A percentile compares a stretch with the other conserved stretches of the same genome.
Conservation (phyloP, 2,329 filamentous ascomycete species). For the Podosphaera fusca region DNA sequence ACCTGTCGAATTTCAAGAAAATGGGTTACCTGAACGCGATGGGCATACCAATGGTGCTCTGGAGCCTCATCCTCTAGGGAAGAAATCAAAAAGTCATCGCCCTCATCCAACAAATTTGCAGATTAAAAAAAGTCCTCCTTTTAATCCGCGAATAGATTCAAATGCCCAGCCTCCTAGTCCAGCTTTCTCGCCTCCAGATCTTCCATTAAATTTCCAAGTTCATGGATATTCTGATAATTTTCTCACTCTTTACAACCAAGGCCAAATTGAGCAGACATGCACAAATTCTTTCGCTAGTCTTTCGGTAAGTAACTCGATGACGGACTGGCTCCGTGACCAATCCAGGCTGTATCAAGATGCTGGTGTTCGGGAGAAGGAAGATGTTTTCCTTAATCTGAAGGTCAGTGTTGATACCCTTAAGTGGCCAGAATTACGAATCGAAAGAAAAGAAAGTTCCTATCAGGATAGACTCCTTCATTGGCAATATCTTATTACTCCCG, state of each 20-base stretch:
- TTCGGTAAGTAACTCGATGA: conserved; percentile 48
- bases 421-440: conserved; percentile 14
- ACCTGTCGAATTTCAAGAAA: conserved; percentile 41
- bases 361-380: conserved; percentile 33
- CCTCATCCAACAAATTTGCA: conserved; percentile 52
- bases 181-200: conserved; percentile 48
- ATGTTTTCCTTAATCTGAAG: conserved; percentile 40
- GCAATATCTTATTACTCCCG: conserved; percentile 34
- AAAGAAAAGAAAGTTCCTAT: conserved; percentile 7
- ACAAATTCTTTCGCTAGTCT: conserved; percentile 64
- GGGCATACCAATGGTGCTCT: conserved; percentile 23
- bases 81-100: conserved; percentile 69
- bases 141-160: conserved; percentile 36
- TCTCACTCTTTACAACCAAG: conserved; percentile 46
- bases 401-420: conserved; percentile 9
- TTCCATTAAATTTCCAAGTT: conserved; percentile 36
- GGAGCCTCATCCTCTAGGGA: conserved; percentile 33
- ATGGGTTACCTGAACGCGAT: conserved; percentile 38
- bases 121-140: conserved; percentile 37
- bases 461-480: conserved; percentile 35
- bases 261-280: conserved; percentile 32
- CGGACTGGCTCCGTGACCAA: conserved; percentile 56
- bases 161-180: conserved; percentile 44
- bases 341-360: conserved; percentile 44
- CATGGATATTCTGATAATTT: conserved; percentile 58